phyloP scores from a whole-genome alignment of 176 grass and related monocot species.

The Aegilops bicornis region DNA sequence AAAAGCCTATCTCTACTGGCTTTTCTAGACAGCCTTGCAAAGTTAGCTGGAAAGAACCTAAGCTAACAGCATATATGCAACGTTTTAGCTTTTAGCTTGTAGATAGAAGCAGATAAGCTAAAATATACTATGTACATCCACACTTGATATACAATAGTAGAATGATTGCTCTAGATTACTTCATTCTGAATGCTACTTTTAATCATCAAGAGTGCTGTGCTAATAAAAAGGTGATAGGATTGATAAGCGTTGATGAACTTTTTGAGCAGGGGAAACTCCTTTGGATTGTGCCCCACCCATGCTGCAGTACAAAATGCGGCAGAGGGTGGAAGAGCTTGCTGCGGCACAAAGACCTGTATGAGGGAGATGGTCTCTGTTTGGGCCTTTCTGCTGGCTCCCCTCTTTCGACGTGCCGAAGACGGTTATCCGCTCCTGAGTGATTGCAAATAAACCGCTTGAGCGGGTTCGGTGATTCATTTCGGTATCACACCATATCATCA shows the following conservation, averaged over 20 bases:
- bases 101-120: not conserved
- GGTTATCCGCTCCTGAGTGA: not conserved
- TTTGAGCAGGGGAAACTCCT: constrained; percentile 85
- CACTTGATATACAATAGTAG: not conserved
- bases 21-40: not conserved
- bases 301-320: constrained; percentile 94
- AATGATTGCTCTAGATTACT: not conserved
- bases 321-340: constrained; percentile 61
- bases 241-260: constrained; percentile 6
- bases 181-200: not conserved
- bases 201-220: not conserved
- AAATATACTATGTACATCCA: not conserved
- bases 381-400: not conserved
- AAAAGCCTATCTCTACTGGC: not conserved
- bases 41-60: not conserved
- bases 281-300: constrained; percentile 94
- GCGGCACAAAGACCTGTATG: constrained; percentile 22
- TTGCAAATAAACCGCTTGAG: not conserved
- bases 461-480: not conserved
- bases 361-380: not conserved
- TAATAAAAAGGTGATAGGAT: not conserved
- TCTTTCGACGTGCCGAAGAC: not conserved
- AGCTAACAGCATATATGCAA: not conserved
- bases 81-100: not conserved
- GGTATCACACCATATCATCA: not conserved